These are phyloP conservation scores for Mycosarcoma mackinlayi DNA, from an alignment of 1,284 basidiomycete genomes.

Conservation along the genomic window DNA sequence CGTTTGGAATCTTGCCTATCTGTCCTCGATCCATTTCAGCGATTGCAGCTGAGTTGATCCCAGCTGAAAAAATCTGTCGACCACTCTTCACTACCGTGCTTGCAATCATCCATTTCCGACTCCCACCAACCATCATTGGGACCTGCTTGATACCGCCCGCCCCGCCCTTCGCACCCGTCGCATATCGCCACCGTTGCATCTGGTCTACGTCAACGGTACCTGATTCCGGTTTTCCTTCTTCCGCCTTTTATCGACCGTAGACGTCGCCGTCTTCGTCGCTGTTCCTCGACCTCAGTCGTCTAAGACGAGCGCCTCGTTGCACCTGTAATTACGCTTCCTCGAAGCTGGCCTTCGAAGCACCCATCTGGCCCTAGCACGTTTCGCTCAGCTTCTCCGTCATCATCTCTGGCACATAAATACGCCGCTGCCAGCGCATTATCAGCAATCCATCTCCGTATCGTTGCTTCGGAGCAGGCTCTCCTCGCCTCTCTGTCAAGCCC, in stretches of 20 bases:
- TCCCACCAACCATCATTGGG: constrained; percentile 3
- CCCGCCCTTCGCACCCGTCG: too few relatives aligned
- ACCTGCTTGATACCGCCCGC: neutral
- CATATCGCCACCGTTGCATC: constrained; percentile 12
- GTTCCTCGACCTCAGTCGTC: neutral
- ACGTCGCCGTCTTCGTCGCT: neutral
- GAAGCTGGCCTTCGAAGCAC: constrained; percentile 37
- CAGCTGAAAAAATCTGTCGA: constrained; percentile 3
- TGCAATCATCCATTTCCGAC: too few relatives aligned
- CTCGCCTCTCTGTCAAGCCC: neutral
- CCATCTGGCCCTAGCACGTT: neutral
- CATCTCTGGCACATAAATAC: too few relatives aligned
- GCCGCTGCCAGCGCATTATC: too few relatives aligned
- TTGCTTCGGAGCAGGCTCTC: neutral
- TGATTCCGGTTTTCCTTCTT: neutral
- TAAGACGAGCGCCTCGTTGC: neutral
- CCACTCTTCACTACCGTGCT: neutral
- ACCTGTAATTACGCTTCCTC: constrained; percentile 8
- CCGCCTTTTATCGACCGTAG: neutral
- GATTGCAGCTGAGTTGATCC: constrained; percentile 6
- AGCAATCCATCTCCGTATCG: neutral
- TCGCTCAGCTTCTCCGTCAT: neutral
- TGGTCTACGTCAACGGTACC: neutral
- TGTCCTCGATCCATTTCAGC: too few relatives aligned
- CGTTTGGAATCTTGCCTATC: neutral